phyloP scores from a whole-genome alignment of 2,329 filamentous ascomycete genomes.

The Achaetomium macrosporum region DNA sequence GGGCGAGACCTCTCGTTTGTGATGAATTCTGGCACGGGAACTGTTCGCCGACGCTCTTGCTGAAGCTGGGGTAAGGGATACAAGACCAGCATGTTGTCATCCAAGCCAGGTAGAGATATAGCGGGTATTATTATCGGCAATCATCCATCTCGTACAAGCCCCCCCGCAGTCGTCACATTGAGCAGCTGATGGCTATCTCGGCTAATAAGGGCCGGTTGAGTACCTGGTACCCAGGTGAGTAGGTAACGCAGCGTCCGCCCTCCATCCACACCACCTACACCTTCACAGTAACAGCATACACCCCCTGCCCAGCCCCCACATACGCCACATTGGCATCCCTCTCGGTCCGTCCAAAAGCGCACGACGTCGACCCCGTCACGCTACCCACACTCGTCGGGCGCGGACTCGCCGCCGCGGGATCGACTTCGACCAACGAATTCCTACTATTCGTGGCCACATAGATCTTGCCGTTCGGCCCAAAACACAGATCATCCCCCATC shows the following conservation, averaged over 20 bases:
- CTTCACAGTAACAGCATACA: conserved; percentile 25
- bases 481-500: conserved; percentile 31
- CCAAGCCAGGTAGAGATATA: too few relatives aligned
- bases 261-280: background rate
- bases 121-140: too few relatives aligned
- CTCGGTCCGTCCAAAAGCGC: conserved; percentile 28
- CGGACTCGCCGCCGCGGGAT: conserved; percentile 23
- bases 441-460: conserved; percentile 29
- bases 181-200: too few relatives aligned
- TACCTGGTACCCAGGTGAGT: too few relatives aligned
- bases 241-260: background rate
- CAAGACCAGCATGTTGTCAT: too few relatives aligned
- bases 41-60: too few relatives aligned
- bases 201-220: too few relatives aligned
- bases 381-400: conserved; percentile 23
- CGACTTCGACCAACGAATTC: conserved; percentile 30
- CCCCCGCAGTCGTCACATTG: too few relatives aligned
- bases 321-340: conserved; percentile 28
- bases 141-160: too few relatives aligned
- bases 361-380: conserved; percentile 28
- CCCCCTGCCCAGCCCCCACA: conserved; percentile 26
- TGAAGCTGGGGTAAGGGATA: too few relatives aligned
- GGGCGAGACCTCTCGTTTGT: background rate
- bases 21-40: background rate
- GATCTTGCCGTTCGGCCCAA: conserved; percentile 29